Conservation (phyloP, 768 basidiomycete species). For the Candolleomyces eurysporus region DNA sequence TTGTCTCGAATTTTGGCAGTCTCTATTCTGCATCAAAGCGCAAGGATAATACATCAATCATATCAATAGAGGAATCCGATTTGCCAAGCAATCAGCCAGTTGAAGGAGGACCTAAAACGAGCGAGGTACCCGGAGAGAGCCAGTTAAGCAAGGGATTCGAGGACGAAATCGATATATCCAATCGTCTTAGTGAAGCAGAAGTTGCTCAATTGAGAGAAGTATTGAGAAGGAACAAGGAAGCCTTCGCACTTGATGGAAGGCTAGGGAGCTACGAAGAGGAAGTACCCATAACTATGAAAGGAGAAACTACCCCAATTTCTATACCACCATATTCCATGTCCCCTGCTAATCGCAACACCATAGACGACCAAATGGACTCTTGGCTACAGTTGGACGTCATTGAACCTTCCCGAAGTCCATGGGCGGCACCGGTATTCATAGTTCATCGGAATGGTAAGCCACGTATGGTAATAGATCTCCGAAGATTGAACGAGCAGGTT, state of each 20-base stretch:
- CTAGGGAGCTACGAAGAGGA: constrained; percentile 24
- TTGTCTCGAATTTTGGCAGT: too few relatives aligned
- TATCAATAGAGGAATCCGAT: too few relatives aligned
- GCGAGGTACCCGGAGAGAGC: background rate
- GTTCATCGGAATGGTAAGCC: constrained; percentile 30
- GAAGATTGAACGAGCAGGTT: constrained; percentile 7
- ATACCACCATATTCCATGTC: constrained; percentile 25
- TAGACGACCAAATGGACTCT: constrained; percentile 19
- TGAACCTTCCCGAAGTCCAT: constrained; percentile 37
- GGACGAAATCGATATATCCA: constrained; percentile 9
- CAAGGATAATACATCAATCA: too few relatives aligned
- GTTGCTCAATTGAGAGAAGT: constrained; percentile 12
- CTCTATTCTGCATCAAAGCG: too few relatives aligned
- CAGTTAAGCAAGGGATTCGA: background rate
- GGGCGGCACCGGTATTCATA: constrained; percentile 17
- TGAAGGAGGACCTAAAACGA: background rate
- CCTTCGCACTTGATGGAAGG: constrained; percentile 29
- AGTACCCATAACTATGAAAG: constrained; percentile 24
- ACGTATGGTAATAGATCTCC: constrained; percentile 1
- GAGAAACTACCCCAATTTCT: constrained; percentile 24
- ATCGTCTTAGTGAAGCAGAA: background rate
- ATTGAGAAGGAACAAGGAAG: constrained; percentile 11
- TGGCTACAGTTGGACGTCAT: constrained; percentile 37
- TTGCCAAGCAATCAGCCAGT: too few relatives aligned
- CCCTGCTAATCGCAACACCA: too few relatives aligned